phyloP scores from a whole-genome alignment of 148 eudicot genomes.

The Euryodendron excelsum region DNA sequence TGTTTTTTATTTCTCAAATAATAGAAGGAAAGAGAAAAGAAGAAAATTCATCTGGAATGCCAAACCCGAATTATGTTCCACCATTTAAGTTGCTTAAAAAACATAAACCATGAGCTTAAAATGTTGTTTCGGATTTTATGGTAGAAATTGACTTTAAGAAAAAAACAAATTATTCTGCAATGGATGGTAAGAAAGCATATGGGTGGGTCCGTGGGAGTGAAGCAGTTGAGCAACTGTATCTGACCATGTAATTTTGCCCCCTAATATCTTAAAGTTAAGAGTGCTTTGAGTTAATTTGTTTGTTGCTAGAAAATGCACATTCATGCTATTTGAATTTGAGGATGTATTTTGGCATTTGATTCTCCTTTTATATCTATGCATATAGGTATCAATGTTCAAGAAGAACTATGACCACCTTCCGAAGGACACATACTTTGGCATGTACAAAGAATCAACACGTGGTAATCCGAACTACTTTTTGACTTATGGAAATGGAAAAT shows the following conservation, averaged over 20 bases:
- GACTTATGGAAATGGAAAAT: no score
- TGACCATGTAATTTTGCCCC: no score
- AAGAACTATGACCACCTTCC: conserved; percentile 90
- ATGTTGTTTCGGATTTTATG: neutral
- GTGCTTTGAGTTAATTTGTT: conserved; percentile 2
- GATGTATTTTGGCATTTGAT: neutral
- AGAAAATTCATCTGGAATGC: neutral
- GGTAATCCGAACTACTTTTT: conserved; percentile 73
- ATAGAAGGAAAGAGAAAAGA: no score
- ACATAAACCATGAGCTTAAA: neutral
- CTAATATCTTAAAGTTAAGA: neutral
- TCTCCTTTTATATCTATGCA: conserved; percentile 9
- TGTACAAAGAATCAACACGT: conserved; percentile 88
- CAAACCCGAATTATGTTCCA: neutral
- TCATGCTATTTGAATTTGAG: neutral
- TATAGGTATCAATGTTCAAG: conserved; percentile 86
- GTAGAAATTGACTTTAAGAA: neutral
- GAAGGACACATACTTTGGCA: conserved; percentile 81
- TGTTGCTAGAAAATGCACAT: neutral
- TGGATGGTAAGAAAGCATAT: no score
- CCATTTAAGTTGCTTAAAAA: conserved; percentile 2
- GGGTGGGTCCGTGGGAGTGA: no score
- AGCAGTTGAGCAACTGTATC: no score
- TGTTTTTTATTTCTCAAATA: no score
- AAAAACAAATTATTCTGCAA: neutral